phyloP scores from a whole-genome alignment of 2,329 filamentous ascomycete species.

The Bipolaris victoriae region DNA sequence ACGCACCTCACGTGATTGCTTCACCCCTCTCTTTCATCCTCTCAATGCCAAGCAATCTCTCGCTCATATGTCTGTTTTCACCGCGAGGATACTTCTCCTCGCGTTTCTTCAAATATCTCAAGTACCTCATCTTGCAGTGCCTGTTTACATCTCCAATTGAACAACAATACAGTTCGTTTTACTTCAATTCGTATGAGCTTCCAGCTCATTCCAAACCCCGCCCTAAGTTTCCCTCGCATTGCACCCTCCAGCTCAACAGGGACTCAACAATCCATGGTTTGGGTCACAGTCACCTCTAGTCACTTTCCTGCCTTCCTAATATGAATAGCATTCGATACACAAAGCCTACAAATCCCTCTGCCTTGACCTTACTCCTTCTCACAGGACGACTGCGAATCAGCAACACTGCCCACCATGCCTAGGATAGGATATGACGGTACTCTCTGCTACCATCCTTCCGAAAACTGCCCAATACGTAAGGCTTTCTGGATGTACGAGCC shows the following conservation, averaged over 20 bases:
- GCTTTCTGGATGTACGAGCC: slow-evolving; percentile 56
- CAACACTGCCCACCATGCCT: slow-evolving; percentile 1
- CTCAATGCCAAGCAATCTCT: too few species aligned
- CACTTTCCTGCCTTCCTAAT: background rate
- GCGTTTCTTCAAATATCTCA: background rate
- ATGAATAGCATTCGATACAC: background rate
- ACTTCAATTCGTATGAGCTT: background rate
- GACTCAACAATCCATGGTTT: background rate
- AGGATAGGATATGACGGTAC: slow-evolving; percentile 17
- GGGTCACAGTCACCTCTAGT: background rate
- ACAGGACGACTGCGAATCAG: background rate
- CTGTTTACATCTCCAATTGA: background rate
- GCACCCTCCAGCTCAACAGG: background rate
- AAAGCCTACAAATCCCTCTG: background rate
- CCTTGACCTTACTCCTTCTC: background rate
- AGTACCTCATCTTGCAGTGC: background rate
- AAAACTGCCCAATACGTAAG: slow-evolving; percentile 47
- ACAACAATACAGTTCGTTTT: background rate
- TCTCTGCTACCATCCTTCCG: slow-evolving; percentile 41
- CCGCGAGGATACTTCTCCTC: background rate
- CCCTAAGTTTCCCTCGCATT: background rate
- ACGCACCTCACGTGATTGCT: background rate
- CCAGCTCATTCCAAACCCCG: background rate
- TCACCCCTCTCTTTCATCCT: background rate
- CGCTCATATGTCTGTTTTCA: background rate